Evolutionary conservation across 148 eudicot genomes (phyloP).

Genomic region (Persicaria maculosa): DNA sequence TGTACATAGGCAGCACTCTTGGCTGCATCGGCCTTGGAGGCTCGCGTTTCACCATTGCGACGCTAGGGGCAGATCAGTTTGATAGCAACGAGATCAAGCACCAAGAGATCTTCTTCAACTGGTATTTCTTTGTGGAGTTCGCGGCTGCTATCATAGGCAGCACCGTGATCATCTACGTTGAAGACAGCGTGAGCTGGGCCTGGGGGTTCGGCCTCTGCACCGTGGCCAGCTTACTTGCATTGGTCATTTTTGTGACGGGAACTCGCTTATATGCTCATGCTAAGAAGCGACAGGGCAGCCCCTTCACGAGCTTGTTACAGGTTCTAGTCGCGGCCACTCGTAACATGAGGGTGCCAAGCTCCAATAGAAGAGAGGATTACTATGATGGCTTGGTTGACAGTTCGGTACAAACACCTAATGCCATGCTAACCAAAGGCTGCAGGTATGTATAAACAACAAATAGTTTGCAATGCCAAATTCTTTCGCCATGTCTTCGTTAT

Average conservation of each 20-base stretch:
- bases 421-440: slow-evolving; percentile 20
- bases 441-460: slow-evolving; percentile 19
- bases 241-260: slow-evolving; percentile 28
- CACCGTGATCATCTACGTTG: slow-evolving; percentile 33
- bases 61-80: slow-evolving; percentile 43
- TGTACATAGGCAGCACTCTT: slow-evolving; percentile 27
- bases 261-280: slow-evolving; percentile 19
- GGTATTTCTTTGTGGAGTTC: slow-evolving; percentile 36
- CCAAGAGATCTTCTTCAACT: slow-evolving; percentile 33
- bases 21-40: slow-evolving; percentile 34
- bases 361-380: slow-evolving; percentile 5
- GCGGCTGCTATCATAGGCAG: slow-evolving; percentile 21
- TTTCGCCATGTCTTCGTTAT: too few species aligned
- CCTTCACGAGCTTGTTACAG: slow-evolving; percentile 35
- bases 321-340: slow-evolving; percentile 36
- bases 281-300: slow-evolving; percentile 37
- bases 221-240: slow-evolving; percentile 28
- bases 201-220: slow-evolving; percentile 27
- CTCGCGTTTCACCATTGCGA: slow-evolving; percentile 31
- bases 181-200: slow-evolving; percentile 35
- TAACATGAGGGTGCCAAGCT: slow-evolving; percentile 16
- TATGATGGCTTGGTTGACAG: slow-evolving; percentile 13
- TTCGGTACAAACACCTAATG: background rate
- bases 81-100: slow-evolving; percentile 19
- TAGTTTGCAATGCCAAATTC: too few species aligned